These are phyloP conservation scores for Aspergillus fijiensis DNA, from an alignment of 2,329 filamentous ascomycete genomes.

Conservation along the genomic window DNA sequence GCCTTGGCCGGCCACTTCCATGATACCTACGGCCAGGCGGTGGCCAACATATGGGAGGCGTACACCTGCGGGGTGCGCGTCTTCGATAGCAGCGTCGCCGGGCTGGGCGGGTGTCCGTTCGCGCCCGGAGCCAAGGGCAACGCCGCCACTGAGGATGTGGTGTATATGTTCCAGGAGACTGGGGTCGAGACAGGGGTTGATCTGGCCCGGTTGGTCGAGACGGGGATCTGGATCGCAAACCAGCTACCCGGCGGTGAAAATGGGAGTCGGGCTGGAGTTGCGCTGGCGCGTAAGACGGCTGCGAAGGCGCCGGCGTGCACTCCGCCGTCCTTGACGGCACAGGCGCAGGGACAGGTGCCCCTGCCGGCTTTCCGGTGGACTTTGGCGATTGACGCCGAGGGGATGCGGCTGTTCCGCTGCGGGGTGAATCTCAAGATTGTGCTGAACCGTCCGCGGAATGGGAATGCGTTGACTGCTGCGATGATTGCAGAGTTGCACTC, in stretches of 20 bases:
- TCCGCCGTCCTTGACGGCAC: not conserved
- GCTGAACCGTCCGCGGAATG: constrained; percentile 23
- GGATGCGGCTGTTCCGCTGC: constrained; percentile 30
- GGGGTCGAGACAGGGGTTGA: constrained; percentile 74
- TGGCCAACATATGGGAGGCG: constrained; percentile 77
- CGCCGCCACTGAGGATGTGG: constrained; percentile 79
- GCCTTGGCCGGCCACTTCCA: constrained; percentile 84
- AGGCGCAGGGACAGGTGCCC: not conserved
- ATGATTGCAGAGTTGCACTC: constrained; percentile 38
- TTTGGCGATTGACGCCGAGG: constrained; percentile 20
- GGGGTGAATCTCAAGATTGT: constrained; percentile 33
- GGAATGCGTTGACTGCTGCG: constrained; percentile 39
- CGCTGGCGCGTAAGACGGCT: constrained; percentile 18
- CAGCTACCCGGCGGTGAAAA: constrained; percentile 22
- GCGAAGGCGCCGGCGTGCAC: not conserved
- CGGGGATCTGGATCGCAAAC: constrained; percentile 70
- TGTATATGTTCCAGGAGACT: constrained; percentile 63
- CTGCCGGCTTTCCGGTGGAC: constrained; percentile 18
- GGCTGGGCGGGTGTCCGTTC: constrained; percentile 81
- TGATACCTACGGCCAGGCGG: constrained; percentile 81
- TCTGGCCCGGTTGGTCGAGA: constrained; percentile 59
- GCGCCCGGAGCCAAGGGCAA: constrained; percentile 84
- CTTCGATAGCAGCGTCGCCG: constrained; percentile 77
- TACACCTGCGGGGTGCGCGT: constrained; percentile 74
- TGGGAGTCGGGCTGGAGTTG: constrained; percentile 21